These are phyloP conservation scores for Camelina neglecta DNA, from an alignment of 345 rosid genomes.

Conservation along the genomic window DNA sequence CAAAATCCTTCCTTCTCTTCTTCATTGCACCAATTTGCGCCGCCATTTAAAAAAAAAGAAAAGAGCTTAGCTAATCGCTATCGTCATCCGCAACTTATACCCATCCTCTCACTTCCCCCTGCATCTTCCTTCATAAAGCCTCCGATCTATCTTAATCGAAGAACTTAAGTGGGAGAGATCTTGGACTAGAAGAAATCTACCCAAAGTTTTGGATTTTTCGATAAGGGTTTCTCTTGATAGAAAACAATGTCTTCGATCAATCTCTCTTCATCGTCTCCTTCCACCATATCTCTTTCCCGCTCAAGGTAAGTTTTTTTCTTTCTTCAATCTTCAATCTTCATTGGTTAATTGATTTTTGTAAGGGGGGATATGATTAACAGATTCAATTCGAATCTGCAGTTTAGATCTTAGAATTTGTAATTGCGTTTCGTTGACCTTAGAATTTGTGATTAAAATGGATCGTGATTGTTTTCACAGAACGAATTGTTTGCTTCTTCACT, in stretches of 20 bases:
- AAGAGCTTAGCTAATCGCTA: slow-evolving; percentile 19
- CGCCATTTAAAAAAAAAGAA: slow-evolving; percentile 20
- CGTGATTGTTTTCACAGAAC: neutral
- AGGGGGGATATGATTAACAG: neutral
- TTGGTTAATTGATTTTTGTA: slow-evolving; percentile 6
- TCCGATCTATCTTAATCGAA: slow-evolving; percentile 9
- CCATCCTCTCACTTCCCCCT: slow-evolving; percentile 18
- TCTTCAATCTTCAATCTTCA: neutral
- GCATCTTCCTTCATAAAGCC: slow-evolving; percentile 35
- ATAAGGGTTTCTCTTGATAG: neutral
- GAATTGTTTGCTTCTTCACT: slow-evolving; percentile 19
- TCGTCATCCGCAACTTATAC: slow-evolving; percentile 36
- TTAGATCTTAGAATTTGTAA: neutral
- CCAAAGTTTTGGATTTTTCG: slow-evolving; percentile 26
- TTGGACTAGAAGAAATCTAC: neutral
- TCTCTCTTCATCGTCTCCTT: slow-evolving; percentile 45
- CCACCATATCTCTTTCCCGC: slow-evolving; percentile 49
- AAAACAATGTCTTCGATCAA: slow-evolving; percentile 52
- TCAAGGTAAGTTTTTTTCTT: slow-evolving; percentile 42
- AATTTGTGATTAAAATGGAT: slow-evolving; percentile 1
- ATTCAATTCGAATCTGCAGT: neutral
- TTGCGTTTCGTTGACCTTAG: neutral
- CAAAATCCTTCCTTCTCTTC: neutral
- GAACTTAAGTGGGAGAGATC: slow-evolving; percentile 25
- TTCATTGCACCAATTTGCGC: slow-evolving; percentile 19